These are phyloP conservation scores for Candida tallmaniae DNA, from an alignment of 805 yeast species.

Conservation along the genomic window DNA sequence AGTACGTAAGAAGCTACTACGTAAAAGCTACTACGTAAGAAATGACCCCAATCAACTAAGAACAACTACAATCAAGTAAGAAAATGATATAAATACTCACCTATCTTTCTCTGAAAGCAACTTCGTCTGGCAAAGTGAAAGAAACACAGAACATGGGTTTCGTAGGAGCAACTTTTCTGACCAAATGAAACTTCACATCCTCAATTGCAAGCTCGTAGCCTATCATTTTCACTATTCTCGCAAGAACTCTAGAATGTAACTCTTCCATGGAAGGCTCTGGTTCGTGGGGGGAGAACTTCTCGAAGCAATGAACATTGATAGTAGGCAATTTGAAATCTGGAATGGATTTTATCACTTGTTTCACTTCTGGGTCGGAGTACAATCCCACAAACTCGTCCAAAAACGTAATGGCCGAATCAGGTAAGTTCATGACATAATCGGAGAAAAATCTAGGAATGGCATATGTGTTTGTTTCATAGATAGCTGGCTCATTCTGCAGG, in stretches of 20 bases:
- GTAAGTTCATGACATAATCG: constrained; percentile 92
- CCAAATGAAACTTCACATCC: constrained; percentile 65
- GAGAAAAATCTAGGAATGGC: constrained; percentile 51
- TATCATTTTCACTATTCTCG: constrained; percentile 40
- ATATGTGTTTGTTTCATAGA: constrained; percentile 15
- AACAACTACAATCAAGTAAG: too few species aligned
- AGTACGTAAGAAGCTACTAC: too few species aligned
- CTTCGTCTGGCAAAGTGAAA: constrained; percentile 64
- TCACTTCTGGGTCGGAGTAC: constrained; percentile 43
- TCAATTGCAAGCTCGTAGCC: constrained; percentile 45
- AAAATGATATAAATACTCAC: background rate
- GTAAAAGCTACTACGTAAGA: background rate
- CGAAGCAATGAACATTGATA: constrained; percentile 89
- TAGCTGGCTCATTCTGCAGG: constrained; percentile 34
- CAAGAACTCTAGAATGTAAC: constrained; percentile 61
- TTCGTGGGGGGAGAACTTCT: constrained; percentile 74
- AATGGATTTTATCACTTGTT: constrained; percentile 25
- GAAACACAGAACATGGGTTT: constrained; percentile 93
- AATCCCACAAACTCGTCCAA: constrained; percentile 74
- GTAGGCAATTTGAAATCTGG: constrained; percentile 61
- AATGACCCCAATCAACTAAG: background rate
- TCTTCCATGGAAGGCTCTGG: constrained; percentile 69
- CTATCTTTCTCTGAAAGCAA: constrained; percentile 43
- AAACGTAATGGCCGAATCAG: constrained; percentile 87
- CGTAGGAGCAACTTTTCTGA: constrained; percentile 93